Conservation (phyloP, 768 basidiomycete species). For the Leccinellum albellum region DNA sequence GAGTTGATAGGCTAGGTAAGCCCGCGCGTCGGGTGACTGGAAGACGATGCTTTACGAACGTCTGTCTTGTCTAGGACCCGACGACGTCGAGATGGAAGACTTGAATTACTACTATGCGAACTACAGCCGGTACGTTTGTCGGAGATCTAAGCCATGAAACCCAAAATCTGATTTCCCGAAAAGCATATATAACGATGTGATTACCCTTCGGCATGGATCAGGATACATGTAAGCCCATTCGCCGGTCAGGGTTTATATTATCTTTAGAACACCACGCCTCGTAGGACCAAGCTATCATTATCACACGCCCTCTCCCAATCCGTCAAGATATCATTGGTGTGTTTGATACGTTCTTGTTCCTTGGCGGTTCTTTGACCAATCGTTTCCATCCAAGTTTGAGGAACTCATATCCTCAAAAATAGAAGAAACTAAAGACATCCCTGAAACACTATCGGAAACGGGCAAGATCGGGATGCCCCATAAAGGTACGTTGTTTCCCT, state of each 20-base stretch:
- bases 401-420: slow-evolving; percentile 89
- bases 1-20: slow-evolving; percentile 80
- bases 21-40: neutral
- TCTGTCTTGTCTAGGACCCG: slow-evolving; percentile 52
- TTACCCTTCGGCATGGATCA: slow-evolving; percentile 89
- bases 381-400: slow-evolving; percentile 66
- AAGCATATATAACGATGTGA: slow-evolving; percentile 95
- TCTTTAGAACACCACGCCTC: slow-evolving; percentile 7
- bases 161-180: slow-evolving; percentile 26
- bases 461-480: slow-evolving; percentile 91
- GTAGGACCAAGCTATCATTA: slow-evolving; percentile 91
- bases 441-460: slow-evolving; percentile 88
- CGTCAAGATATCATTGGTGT: slow-evolving; percentile 90
- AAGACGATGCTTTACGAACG: slow-evolving; percentile 1
- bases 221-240: slow-evolving; percentile 77
- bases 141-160: slow-evolving; percentile 21
- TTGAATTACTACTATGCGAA: slow-evolving; percentile 96
- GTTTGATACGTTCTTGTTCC: slow-evolving; percentile 14
- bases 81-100: slow-evolving; percentile 94
- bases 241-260: slow-evolving; percentile 6
- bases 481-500: slow-evolving; percentile 47
- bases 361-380: neutral
- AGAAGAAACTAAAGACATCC: slow-evolving; percentile 95
- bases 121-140: slow-evolving; percentile 72
- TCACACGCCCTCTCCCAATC: slow-evolving; percentile 96